Evolutionary conservation across 345 rosid species (phyloP), one percentile per base, ranked within the genome.

Genomic region (Eucalyptus urophylla): DNA sequence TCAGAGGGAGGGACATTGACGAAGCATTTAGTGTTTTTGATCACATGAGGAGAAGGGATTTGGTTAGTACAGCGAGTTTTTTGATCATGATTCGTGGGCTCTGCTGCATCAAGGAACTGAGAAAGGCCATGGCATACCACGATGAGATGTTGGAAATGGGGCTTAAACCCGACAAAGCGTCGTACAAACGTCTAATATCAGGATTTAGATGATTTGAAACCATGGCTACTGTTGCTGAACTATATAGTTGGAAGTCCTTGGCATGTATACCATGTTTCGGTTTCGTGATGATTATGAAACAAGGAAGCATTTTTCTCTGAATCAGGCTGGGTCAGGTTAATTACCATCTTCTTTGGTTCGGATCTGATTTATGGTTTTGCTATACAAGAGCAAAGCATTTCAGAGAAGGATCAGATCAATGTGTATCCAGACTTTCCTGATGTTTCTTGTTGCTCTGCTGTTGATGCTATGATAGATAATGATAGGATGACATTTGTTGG

Each of bases 111-210:
- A 93, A 93, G 87, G 95, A 94, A 80, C 87, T 96, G 93, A 94
- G 94, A 90, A 94, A 89, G 87, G 99, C 97, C 47, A 97, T 97
- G 97, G 94, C 86, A 91, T 85, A 86, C 89, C 98, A 96, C 69
- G 99, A 97, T 86, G 94, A 95, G 81, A 96, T 97, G 97, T 89
- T 97, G 94, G 91, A 90, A 87, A 89, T 93, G 94, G 95, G 94
- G 15, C 89, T 93, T 86, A 97, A 96, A 90, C 98, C 98, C 25
- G 94, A 93, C 90, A 90, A 92, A 83, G 91, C 67, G 27, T 87
- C 95, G 12, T 97, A 97, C 86, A 97, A 91, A 89, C 94, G 93
- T 60, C 87, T 97, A 89, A 94, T 97, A 83, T 90, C 92, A 5
- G 91, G 94, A 88, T 97, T 97, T 43, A 45, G 50, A 40, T 89